Evolutionary conservation across 345 rosid genomes (phyloP).

Genomic region (Syzygium grande): DNA sequence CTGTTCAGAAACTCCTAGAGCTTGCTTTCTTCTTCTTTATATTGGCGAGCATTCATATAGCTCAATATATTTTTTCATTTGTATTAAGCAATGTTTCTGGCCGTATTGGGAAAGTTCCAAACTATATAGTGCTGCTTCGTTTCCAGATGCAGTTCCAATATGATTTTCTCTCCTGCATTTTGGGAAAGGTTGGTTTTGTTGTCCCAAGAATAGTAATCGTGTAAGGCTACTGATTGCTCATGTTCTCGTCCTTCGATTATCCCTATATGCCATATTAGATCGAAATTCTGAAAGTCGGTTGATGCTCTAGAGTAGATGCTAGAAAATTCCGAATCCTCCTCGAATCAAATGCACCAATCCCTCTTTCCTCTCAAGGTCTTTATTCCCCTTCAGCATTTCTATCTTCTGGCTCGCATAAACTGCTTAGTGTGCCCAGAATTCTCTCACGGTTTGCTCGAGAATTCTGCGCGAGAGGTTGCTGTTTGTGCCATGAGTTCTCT

Average conservation of each 20-base stretch:
- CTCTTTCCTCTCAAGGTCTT: background rate
- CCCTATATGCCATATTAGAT: background rate
- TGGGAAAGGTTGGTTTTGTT: slow-evolving; percentile 50
- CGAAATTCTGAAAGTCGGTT: no score
- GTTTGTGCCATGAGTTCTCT: background rate
- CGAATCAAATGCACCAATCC: background rate
- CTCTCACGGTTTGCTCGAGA: no score
- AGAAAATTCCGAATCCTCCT: no score
- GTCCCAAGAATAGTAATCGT: slow-evolving; percentile 63
- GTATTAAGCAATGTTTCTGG: background rate
- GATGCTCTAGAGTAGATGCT: no score
- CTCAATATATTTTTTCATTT: no score
- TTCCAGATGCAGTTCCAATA: slow-evolving; percentile 18
- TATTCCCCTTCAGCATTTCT: background rate
- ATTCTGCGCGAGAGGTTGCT: no score
- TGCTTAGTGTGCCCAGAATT: no score
- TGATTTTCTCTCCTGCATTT: slow-evolving; percentile 64
- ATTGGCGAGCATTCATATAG: slow-evolving; percentile 25
- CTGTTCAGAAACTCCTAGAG: slow-evolving; percentile 81
- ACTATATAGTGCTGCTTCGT: no score
- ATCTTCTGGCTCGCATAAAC: background rate
- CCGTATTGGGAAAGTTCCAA: background rate
- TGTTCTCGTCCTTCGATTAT: background rate
- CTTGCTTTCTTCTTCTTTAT: slow-evolving; percentile 68
- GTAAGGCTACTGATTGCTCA: slow-evolving; percentile 15